phyloP scores from a whole-genome alignment of 2,329 filamentous ascomycete genomes.

The Verticillium albo-atrum region DNA sequence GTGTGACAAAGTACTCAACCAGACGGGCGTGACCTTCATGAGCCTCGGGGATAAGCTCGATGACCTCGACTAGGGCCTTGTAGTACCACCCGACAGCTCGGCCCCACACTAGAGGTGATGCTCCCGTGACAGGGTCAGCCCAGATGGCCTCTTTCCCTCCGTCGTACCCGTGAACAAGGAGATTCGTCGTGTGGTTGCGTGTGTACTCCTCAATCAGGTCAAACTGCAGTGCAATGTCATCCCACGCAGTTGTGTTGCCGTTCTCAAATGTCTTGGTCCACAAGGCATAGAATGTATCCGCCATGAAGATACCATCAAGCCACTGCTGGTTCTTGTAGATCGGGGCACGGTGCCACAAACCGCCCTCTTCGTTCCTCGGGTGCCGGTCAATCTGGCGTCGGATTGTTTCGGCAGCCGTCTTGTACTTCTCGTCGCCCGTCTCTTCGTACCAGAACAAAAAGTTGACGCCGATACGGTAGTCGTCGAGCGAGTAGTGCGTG shows the following conservation, averaged over 20 bases:
- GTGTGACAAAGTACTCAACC: slow-evolving; percentile 30
- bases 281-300: slow-evolving; percentile 29
- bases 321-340: slow-evolving; percentile 51
- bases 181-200: slow-evolving; percentile 29
- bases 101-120: slow-evolving; percentile 49
- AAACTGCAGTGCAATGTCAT: slow-evolving; percentile 40
- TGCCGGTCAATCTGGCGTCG: slow-evolving; percentile 42
- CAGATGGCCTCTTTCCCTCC: slow-evolving; percentile 41
- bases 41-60: slow-evolving; percentile 37
- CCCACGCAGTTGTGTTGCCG: slow-evolving; percentile 33
- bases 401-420: slow-evolving; percentile 40
- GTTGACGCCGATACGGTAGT: slow-evolving; percentile 50
- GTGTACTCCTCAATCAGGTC: slow-evolving; percentile 39
- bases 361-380: slow-evolving; percentile 45
- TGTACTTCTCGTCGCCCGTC: slow-evolving; percentile 43
- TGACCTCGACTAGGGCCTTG: slow-evolving; percentile 44
- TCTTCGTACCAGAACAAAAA: slow-evolving; percentile 44
- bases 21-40: slow-evolving; percentile 30
- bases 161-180: slow-evolving; percentile 53
- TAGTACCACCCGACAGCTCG: slow-evolving; percentile 50
- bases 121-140: slow-evolving; percentile 45
- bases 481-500: slow-evolving; percentile 43
- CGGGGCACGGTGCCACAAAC: slow-evolving; percentile 47
- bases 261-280: slow-evolving; percentile 26
- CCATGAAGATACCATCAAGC: slow-evolving; percentile 53